Evolutionary conservation across 2,329 filamentous ascomycete species (phyloP).

Genomic region (Colletotrichum sansevieriae): DNA sequence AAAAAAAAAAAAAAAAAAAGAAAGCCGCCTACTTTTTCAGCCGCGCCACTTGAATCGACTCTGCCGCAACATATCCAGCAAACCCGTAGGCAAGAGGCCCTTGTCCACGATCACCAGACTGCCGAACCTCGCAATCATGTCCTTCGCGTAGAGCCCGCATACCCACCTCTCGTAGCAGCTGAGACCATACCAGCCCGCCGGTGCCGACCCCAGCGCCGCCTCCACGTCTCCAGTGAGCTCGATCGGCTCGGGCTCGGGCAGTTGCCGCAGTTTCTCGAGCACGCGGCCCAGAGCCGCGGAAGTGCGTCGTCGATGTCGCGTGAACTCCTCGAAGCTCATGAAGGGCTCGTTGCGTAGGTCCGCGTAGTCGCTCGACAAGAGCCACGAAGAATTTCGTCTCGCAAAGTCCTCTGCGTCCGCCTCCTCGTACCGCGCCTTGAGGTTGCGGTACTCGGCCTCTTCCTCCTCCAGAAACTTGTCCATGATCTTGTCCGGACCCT

Average conservation of each 20-base stretch:
- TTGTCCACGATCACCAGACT: constrained; percentile 55
- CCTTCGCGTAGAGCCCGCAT: constrained; percentile 52
- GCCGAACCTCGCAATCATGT: constrained; percentile 56
- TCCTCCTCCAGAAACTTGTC: constrained; percentile 50
- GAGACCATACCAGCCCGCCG: constrained; percentile 32
- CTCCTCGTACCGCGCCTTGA: constrained; percentile 51
- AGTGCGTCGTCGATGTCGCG: constrained; percentile 50
- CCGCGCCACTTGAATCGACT: constrained; percentile 55
- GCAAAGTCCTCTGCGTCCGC: constrained; percentile 31
- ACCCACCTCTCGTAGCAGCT: constrained; percentile 55
- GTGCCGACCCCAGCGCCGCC: constrained; percentile 42
- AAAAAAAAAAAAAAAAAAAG: background rate
- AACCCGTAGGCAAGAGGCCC: constrained; percentile 55
- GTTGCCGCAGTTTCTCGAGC: constrained; percentile 48
- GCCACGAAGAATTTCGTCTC: constrained; percentile 19
- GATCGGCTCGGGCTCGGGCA: constrained; percentile 47
- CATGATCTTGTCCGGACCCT: constrained; percentile 45
- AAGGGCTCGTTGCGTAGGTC: constrained; percentile 47
- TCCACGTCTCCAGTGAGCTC: constrained; percentile 44
- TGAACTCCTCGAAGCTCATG: constrained; percentile 56
- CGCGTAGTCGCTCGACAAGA: constrained; percentile 31
- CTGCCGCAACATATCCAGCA: constrained; percentile 54
- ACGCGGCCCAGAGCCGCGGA: constrained; percentile 44
- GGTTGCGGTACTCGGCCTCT: constrained; percentile 49
- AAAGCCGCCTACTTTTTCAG: constrained; percentile 38